Evolutionary conservation across 179 eudicot species (phyloP), one percentile per base, ranked within the genome.

Genomic region (Dionaea muscipula): DNA sequence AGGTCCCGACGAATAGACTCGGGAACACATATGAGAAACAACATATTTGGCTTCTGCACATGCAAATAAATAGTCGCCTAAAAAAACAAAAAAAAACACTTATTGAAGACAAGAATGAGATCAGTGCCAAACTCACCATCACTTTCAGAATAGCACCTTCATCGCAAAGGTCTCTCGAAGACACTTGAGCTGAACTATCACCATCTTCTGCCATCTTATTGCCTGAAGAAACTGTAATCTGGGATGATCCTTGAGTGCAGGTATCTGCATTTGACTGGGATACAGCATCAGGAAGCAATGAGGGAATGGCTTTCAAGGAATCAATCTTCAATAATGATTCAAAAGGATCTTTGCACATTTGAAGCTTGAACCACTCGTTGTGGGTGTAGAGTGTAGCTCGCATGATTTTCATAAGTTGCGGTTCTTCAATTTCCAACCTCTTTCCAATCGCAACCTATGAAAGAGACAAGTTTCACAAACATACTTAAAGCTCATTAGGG

Each of bases 301-400:
- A 68, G 52, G 65, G 50, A 45, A 73, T 69, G 61, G 81, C 84
- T 72, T 78, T 90, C 59, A 86, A 61, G 21, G 77, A 68, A 66
- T 86, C 80, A 31, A 86, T 86, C 75, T 73, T 83, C 70, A 86
- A 52, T 49, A 86, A 71, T 12, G 90, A 84, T 65, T 81, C 90
- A 81, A 90, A 90, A 11, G 70, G 82, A 55, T 86, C 95, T 58
- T 86, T 83, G 61, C 94, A 81, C 95, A 80, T 90, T 53, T 90
- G 95, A 47, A 83, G 82, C 64, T 90, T 84, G 61, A 83, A 86
- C 95, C 87, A 90, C 65, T 86, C 97, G 51, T 39, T 73, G 46
- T 90, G 95, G 2, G 90, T 74, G 59, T 81, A 61, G 41, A 84
- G 76, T 15, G 79, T 73, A 7, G 90, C 78, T 75, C 83, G 81